phyloP scores from a whole-genome alignment of 176 grass and related monocot genomes.

The Elaeis guineensis region DNA sequence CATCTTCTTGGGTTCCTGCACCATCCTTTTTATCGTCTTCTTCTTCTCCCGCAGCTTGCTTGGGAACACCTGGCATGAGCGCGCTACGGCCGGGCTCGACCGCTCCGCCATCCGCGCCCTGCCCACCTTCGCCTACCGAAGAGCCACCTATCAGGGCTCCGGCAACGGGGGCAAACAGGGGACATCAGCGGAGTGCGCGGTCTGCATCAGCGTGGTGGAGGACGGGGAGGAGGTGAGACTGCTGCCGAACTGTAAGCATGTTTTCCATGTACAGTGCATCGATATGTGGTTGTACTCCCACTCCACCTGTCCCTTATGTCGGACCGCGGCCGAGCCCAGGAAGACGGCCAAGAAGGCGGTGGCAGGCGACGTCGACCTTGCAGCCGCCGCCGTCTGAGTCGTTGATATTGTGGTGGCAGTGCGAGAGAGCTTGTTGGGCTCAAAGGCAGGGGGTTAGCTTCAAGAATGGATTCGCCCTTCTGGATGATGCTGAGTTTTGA shows the following conservation, averaged over 20 bases:
- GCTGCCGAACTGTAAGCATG: constrained; percentile 20
- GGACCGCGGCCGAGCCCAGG: background rate
- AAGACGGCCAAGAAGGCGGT: no score
- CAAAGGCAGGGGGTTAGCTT: no score
- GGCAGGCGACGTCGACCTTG: no score
- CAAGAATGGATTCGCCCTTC: no score
- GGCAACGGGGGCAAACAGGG: background rate
- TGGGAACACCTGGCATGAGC: no score
- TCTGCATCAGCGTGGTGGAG: constrained; percentile 12
- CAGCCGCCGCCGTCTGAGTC: no score
- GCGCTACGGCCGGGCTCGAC: background rate
- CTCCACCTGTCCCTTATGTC: constrained; percentile 20
- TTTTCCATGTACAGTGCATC: constrained; percentile 21
- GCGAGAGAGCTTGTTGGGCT: no score
- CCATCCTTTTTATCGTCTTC: no score
- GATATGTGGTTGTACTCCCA: constrained; percentile 12
- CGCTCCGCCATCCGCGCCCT: constrained; percentile 6
- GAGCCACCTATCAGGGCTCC: background rate
- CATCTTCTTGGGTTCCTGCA: no score
- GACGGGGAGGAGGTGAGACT: constrained; percentile 12
- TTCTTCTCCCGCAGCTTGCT: no score
- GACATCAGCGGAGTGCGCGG: background rate
- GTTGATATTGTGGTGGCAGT: no score
- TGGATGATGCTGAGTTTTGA: no score
- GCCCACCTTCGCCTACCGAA: constrained; percentile 16